Base-by-base conservation (phyloP, 2,329 filamentous ascomycete species). In the Magnaporthiopsis incrustans region DNA sequence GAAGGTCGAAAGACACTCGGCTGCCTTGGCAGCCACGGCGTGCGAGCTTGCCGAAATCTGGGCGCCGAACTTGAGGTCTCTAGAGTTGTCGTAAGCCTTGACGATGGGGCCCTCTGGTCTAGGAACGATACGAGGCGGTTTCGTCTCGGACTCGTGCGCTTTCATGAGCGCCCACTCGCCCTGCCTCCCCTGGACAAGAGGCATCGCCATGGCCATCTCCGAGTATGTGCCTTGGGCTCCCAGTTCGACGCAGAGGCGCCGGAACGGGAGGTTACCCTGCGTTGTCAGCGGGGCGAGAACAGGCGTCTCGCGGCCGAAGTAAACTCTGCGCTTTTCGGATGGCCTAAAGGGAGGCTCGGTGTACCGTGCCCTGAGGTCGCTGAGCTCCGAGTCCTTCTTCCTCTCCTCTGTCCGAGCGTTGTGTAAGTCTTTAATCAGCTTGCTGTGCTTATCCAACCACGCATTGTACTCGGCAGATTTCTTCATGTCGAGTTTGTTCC, bases 171-270 rank as follows among this genome's bases (percentile, higher is more conserved):
- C 92, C 95, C 95, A 99, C 78, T 99, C 95, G 1, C 88, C 83
- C 77, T 94, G 96, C 68, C 90, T 86, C 50, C 95, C 95, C 75
- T 97, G 92, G 7, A 99, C 83, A 57, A 99, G 78, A 12, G 94
- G 93, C 75, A 96, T 79, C 33, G 91, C 88, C 84, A 99, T 90
- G 4, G 94, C 95, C 95, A 99, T 99, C 77, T 99, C 95, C 0
- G 94, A 98, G 79, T 97, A 99, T 0, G 95, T 99, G 61, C 96
- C 82, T 73, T 97, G 90, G 33, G 92, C 93, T 50, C 95, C 95
- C 30, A 98, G 83, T 64, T 93, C 89, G 15, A 92, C 88, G 72
- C 93, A 97, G 35, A 99, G 85, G 61, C 95, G 86, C 64, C 95
- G 89, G 79, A 97, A 99, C 1, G 95, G 95, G 60, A 98, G 82